Conservation (phyloP, 495 filamentous ascomycete genomes). For the Pyrenula aspistea region DNA sequence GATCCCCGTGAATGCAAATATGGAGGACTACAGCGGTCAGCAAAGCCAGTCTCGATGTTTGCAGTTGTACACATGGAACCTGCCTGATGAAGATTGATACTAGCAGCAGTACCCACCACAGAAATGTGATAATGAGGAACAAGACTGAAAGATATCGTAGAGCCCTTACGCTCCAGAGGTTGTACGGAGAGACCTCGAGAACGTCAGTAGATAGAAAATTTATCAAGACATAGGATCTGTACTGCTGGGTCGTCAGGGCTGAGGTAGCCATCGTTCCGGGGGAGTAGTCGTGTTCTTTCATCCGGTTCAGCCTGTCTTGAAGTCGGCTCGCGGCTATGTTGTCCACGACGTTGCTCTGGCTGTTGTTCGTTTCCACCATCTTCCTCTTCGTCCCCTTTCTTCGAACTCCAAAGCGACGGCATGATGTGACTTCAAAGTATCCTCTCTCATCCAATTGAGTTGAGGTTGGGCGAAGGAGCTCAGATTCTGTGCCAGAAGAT, state of each 20-base stretch:
- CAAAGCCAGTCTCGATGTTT: too few species aligned
- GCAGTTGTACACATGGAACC: too few species aligned
- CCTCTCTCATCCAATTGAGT: too few species aligned
- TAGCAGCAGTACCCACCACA: conserved; percentile 85
- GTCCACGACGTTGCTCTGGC: conserved; percentile 7
- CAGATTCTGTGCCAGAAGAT: too few species aligned
- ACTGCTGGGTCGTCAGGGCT: conserved; percentile 94
- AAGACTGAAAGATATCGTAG: conserved; percentile 61
- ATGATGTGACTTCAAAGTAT: conserved; percentile 15
- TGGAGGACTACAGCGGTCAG: conserved; percentile 45
- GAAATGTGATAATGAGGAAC: conserved; percentile 60
- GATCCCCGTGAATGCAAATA: conserved; percentile 75
- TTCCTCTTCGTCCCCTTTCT: conserved; percentile 29
- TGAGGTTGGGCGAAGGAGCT: too few species aligned
- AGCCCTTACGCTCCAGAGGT: conserved; percentile 78
- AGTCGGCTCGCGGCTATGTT: conserved; percentile 10
- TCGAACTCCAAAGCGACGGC: conserved; percentile 37
- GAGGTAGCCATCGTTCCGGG: conserved; percentile 50
- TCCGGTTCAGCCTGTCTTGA: conserved; percentile 26
- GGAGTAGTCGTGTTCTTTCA: conserved; percentile 66
- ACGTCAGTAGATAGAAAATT: not conserved
- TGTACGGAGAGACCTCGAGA: conserved; percentile 78
- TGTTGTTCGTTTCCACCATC: conserved; percentile 14
- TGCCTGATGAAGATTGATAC: conserved; percentile 63
- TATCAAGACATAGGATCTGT: conserved; percentile 13